Evolutionary conservation across 2,329 filamentous ascomycete genomes (phyloP), one percentile per base, ranked within the genome.

Genomic region (Arthrobotrys iridis): DNA sequence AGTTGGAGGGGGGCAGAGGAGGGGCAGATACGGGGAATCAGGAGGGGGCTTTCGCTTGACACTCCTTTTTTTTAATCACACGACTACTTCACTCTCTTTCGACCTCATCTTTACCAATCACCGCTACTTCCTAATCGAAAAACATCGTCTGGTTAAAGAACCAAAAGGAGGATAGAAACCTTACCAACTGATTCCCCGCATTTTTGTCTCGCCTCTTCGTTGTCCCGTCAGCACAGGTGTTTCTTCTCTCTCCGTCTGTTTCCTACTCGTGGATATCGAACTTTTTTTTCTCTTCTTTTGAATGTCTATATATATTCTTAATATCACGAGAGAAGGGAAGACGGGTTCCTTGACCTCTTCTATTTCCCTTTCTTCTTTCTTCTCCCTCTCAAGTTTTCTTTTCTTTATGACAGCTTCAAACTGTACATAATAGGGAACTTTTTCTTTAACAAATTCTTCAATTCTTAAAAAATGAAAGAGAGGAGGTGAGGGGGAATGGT

Each of bases 241-340:
- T 50, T 68, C 22, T 68, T 60, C 24, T 58, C 52, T 52, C 35
- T 41, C 28, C 41, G 30, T 37, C 50, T 55, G 50, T 55, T 55
- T 60, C 30, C 40, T 41, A 52, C 48, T 65, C 43, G 40, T 52
- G 55, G 35, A 59, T 41, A 40, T 65, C 30, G 26, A 35, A 60
- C 37, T 37, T 66, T 52, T 52, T 59, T 50, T 50, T 24, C n/a
- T 33, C 18, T 37, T 24, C 52, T 35, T 45, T 35, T 26, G 24
- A 43, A 60, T 70, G 43, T 60, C 24, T 55, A 70, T 52, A 52
- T 62, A 60, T 43, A 70, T 24, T 70, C 52, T 70, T 50, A 58
- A 70, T 50, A 46, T 50, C 48, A 70, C 37, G 33, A 46, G 30
- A 41, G 24, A 52, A 41, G 43, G n/a, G 24, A 45, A n/a, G 22